phyloP scores from a whole-genome alignment of 2,329 filamentous ascomycete species.

The Pyrenophora tritici-repentis region DNA sequence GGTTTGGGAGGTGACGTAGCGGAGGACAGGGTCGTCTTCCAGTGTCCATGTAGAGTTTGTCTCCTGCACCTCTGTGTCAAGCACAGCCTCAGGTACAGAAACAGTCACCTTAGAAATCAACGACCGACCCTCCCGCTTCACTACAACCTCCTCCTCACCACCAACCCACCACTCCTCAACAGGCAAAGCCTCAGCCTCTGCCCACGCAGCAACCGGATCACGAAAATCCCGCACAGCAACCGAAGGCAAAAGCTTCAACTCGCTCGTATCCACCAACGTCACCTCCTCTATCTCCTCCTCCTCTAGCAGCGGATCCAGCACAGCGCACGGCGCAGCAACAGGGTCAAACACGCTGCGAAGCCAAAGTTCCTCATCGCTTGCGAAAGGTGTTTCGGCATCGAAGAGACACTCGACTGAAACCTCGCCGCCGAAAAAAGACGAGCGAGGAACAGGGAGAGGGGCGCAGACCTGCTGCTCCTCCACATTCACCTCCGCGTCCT shows the following conservation, averaged over 20 bases:
- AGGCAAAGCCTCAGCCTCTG: neutral
- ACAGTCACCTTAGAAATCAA: too few species aligned
- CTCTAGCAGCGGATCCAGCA: too few species aligned
- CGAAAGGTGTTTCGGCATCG: neutral
- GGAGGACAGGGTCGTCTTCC: slow-evolving; percentile 5
- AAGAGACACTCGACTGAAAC: slow-evolving; percentile 6
- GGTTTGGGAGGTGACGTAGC: neutral
- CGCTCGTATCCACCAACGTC: neutral
- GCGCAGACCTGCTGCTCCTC: neutral
- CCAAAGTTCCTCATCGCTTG: neutral
- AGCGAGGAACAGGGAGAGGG: neutral
- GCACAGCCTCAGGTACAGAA: too few species aligned
- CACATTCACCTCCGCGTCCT: neutral
- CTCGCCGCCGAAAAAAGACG: neutral
- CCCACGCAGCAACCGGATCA: neutral
- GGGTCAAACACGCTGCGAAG: neutral
- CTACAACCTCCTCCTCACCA: neutral
- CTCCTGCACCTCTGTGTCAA: neutral
- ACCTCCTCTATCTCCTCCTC: neutral
- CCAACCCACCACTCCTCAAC: neutral
- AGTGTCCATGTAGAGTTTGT: neutral
- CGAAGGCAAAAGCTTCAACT: neutral
- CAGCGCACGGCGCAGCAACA: neutral
- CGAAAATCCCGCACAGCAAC: neutral
- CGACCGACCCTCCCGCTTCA: neutral